Evolutionary conservation across 129 eudicot species (phyloP), one percentile per base, ranked within the genome.

Genomic region (Helichrysum umbraculigerum): DNA sequence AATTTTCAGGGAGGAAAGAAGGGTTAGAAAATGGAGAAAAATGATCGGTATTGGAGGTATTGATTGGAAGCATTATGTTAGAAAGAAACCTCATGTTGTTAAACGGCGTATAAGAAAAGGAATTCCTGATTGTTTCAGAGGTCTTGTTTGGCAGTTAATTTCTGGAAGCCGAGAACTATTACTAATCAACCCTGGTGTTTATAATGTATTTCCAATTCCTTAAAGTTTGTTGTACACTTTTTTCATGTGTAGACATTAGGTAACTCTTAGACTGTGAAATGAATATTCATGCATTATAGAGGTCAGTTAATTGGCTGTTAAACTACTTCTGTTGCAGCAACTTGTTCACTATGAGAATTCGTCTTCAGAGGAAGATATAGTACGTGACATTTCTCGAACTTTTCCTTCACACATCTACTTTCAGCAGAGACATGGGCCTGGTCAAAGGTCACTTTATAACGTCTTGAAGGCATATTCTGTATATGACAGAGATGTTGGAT

Each of bases 371-470:
- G 79, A 85, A 80, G 92, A 89, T 86, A 92, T 92, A 35, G 89
- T 89, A 72, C 86, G 44, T 90, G 39, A 89, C 68, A 87, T 89
- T 61, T 92, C 97, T 69, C 97, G 96, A 30, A 89, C 92, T 6
- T 89, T 92, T 76, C 97, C 96, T 28, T 92, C 96, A 14, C 92
- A 91, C 76, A 88, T 92, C 52, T 92, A 85, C 85, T 92, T 85
- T 83, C 92, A 87, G 82, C 96, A 92, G 77, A 87, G 97, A 65
- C 97, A 92, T 84, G 97, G 96, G 52, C 96, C 97, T 75, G 97
- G 96, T 64, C 97, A 92, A 75, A 87, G 96, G 77, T 92, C 97
- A 52, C 44, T 87, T 42, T 92, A 89, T 83, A 89, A 89, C 79
- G 87, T 92, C 72, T 61, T 39, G 44, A 39, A 39, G 10, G 44